These are phyloP conservation scores for Diaporthe sp. DNA, from an alignment of 2,329 filamentous ascomycete species.

Conservation along the genomic window DNA sequence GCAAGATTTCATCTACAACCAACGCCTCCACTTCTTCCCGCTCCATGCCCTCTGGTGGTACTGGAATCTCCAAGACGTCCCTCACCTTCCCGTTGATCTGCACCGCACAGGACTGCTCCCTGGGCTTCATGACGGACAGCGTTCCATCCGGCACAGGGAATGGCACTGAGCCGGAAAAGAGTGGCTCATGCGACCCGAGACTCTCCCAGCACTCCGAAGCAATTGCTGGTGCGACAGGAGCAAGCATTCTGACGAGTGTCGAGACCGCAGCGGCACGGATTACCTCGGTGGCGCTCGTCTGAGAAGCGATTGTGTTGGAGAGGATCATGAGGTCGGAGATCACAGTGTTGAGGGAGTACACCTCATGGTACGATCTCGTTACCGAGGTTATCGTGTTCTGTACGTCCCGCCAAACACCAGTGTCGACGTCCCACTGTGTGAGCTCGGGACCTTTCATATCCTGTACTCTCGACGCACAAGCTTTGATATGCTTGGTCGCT, in stretches of 20 bases:
- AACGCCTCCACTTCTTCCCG: conserved; percentile 67
- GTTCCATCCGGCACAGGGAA: conserved; percentile 73
- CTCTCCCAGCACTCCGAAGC: conserved; percentile 84
- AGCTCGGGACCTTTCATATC: conserved; percentile 51
- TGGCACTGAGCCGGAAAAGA: conserved; percentile 59
- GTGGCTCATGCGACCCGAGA: conserved; percentile 57
- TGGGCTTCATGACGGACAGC: conserved; percentile 62
- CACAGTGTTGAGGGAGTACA: conserved; percentile 85
- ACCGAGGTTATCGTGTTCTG: conserved; percentile 78
- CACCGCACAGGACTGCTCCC: conserved; percentile 72
- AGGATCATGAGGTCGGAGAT: conserved; percentile 87
- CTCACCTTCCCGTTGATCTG: conserved; percentile 86
- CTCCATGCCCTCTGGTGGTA: conserved; percentile 56
- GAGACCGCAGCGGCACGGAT: conserved; percentile 65
- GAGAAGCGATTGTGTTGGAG: conserved; percentile 75
- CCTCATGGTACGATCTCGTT: conserved; percentile 76
- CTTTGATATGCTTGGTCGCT: conserved; percentile 21
- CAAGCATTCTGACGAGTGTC: conserved; percentile 77
- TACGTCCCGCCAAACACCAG: conserved; percentile 72
- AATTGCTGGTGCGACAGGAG: conserved; percentile 84
- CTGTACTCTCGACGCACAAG: conserved; percentile 45
- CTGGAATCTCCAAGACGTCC: conserved; percentile 75
- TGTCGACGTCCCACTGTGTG: conserved; percentile 60
- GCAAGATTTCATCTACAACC: conserved; percentile 72
- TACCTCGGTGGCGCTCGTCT: conserved; percentile 55